Conservation (phyloP, 768 basidiomycete genomes). For the Termitomyces sp. region DNA sequence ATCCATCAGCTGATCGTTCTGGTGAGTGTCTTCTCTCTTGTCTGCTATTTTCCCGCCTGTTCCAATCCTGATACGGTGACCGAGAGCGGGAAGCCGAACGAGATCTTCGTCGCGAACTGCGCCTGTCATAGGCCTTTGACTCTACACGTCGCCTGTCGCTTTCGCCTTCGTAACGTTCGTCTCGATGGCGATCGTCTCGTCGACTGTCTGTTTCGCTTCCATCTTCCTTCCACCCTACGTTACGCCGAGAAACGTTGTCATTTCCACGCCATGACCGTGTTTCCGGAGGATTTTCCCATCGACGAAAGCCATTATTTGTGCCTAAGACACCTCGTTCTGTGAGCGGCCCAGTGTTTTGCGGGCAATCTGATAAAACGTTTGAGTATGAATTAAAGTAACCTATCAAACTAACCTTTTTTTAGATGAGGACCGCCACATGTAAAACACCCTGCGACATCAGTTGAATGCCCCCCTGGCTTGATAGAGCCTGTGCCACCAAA, state of each 20-base stretch:
- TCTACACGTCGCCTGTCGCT: conserved; percentile 4
- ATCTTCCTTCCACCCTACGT: conserved; percentile 20
- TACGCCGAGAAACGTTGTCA: conserved; percentile 11
- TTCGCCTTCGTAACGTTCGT: conserved; percentile 2
- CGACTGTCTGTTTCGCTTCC: conserved; percentile 19
- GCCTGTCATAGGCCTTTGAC: conserved; percentile 21
- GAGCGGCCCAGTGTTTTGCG: conserved; percentile 40
- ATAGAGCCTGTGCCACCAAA: conserved; percentile 57
- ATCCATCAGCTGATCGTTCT: conserved; percentile 24
- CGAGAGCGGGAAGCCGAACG: conserved; percentile 24
- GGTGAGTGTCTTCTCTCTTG: conserved; percentile 24
- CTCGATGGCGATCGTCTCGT: conserved; percentile 15
- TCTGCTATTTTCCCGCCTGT: conserved; percentile 17
- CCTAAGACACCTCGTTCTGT: conserved; percentile 26
- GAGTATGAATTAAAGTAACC: background rate
- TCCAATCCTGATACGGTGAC: conserved; percentile 21
- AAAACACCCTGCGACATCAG: conserved; percentile 76
- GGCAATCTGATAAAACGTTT: conserved; percentile 33
- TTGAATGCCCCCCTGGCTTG: conserved; percentile 50
- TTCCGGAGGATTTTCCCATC: conserved; percentile 26
- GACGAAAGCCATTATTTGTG: conserved; percentile 26
- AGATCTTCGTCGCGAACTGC: conserved; percentile 20
- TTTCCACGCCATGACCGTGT: conserved; percentile 30
- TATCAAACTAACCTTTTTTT: conserved; percentile 62
- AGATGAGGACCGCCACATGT: conserved; percentile 91